Evolutionary conservation across 2,329 filamentous ascomycete genomes (phyloP).

Genomic region (Cladophialophora bantiana): DNA sequence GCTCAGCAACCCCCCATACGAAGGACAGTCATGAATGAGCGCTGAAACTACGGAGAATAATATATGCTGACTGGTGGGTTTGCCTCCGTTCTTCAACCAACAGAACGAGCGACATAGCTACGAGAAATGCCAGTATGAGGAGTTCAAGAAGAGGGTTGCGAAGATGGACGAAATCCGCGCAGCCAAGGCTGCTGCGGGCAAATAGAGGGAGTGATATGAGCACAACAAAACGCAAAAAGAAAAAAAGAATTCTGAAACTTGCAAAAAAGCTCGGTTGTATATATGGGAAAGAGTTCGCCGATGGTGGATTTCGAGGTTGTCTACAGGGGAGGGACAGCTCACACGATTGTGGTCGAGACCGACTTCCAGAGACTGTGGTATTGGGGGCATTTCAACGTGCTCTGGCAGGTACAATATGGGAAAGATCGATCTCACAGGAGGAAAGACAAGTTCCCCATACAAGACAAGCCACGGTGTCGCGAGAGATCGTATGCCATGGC

Average conservation of each 20-base stretch:
- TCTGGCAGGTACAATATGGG: background rate
- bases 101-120: constrained; percentile 97
- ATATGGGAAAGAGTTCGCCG: constrained; percentile 7
- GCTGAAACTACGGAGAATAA: background rate
- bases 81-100: background rate
- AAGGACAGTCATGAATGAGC: constrained; percentile 1
- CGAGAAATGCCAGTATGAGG: constrained; percentile 98
- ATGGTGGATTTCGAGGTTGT: background rate
- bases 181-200: constrained; percentile 61
- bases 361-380: background rate
- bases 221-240: background rate
- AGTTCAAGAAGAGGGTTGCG: constrained; percentile 97
- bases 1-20: too few relatives aligned
- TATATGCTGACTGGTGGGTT: constrained; percentile 13
- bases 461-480: background rate
- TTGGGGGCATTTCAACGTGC: background rate
- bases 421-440: background rate
- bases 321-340: background rate
- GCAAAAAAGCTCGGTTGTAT: constrained; percentile 6
- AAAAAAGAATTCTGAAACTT: background rate
- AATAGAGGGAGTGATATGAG: constrained; percentile 3
- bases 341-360: background rate
- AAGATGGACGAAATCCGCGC: constrained; percentile 98
- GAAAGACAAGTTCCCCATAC: background rate
- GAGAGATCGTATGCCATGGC: background rate